Evolutionary conservation across 1,284 basidiomycete species (phyloP).

Genomic region (Cutaneotrichosporon curvatum): DNA sequence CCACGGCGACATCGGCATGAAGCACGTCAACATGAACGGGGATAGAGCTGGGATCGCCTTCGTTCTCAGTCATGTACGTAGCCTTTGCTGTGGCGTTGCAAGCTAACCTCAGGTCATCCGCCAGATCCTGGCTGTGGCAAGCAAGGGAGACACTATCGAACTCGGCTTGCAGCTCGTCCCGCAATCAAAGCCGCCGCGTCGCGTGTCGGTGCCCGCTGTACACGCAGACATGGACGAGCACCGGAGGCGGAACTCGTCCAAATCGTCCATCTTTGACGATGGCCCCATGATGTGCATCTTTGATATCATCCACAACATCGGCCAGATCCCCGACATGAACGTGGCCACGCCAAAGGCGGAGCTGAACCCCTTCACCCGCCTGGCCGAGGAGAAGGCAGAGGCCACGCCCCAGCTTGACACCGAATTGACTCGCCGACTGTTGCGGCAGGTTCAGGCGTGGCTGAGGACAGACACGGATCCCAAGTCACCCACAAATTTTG

Average conservation of each 20-base stretch:
- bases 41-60: conserved; percentile 77
- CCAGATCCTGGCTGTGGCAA: conserved; percentile 65
- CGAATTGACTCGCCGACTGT: conserved; percentile 58
- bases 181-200: conserved; percentile 29
- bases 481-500: conserved; percentile 29
- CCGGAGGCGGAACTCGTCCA: conserved; percentile 9
- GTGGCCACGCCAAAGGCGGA: conserved; percentile 38
- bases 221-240: conserved; percentile 10
- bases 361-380: conserved; percentile 32
- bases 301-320: conserved; percentile 51
- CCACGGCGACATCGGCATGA: conserved; percentile 75
- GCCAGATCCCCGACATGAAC: conserved; percentile 24
- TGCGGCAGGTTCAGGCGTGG: conserved; percentile 60
- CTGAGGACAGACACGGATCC: conserved; percentile 46
- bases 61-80: conserved; percentile 70
- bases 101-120: conserved; percentile 60
- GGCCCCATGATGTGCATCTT: conserved; percentile 51
- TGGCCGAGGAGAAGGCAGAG: conserved; percentile 32
- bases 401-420: conserved; percentile 56
- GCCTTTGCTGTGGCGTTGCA: too few relatives aligned
- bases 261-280: background rate
- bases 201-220: conserved; percentile 23
- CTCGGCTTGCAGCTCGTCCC: conserved; percentile 67
- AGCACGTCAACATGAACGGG: conserved; percentile 72
- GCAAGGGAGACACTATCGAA: conserved; percentile 73